Conservation (phyloP, 2,329 filamentous ascomycete genomes). For the Chlorencoelia australis region DNA sequence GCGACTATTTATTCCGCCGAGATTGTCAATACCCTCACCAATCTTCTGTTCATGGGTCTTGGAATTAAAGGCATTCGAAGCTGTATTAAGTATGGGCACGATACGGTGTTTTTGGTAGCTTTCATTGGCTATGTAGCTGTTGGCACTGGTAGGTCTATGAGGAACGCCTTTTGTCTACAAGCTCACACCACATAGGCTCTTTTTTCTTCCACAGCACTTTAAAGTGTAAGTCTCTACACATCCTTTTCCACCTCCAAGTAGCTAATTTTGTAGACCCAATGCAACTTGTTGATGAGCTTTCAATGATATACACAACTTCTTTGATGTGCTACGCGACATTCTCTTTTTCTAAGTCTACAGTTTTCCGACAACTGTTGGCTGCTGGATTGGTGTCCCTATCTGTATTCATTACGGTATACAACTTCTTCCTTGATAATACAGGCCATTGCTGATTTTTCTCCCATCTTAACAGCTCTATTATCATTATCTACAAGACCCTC, state of each 20-base stretch:
- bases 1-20: constrained; percentile 67
- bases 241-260: too few species aligned
- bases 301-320: constrained; percentile 64
- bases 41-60: constrained; percentile 70
- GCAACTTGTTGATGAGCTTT: constrained; percentile 61
- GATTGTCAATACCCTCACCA: constrained; percentile 72
- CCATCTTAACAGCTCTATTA: constrained; percentile 43
- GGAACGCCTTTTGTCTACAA: not conserved
- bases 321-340: constrained; percentile 62
- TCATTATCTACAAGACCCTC: constrained; percentile 62
- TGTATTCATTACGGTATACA: constrained; percentile 46
- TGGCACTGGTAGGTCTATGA: constrained; percentile 23
- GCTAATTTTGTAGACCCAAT: constrained; percentile 44
- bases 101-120: constrained; percentile 61
- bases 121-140: constrained; percentile 36
- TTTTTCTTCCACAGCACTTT: constrained; percentile 33
- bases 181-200: constrained; percentile 4
- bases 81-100: constrained; percentile 63
- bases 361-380: constrained; percentile 39
- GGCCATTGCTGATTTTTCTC: not conserved
- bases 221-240: constrained; percentile 28
- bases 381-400: constrained; percentile 39
- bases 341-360: constrained; percentile 43
- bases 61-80: constrained; percentile 65
- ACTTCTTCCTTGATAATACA: not conserved